Conservation (phyloP, 306 rosid species). For the Crotalaria pallida region DNA sequence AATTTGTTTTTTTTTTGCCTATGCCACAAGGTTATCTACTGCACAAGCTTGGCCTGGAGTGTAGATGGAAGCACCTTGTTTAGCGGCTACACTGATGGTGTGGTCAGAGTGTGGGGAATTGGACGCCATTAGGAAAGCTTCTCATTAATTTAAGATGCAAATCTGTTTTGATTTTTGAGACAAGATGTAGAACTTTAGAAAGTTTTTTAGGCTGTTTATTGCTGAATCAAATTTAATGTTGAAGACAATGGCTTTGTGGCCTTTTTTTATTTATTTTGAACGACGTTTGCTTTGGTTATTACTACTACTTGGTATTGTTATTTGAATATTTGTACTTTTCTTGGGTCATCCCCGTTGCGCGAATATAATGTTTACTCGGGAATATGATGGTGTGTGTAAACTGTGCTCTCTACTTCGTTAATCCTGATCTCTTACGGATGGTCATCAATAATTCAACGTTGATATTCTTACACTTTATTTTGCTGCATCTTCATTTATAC, state of each 20-base stretch:
- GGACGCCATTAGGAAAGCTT: slow-evolving; percentile 53
- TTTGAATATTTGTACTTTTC: slow-evolving; percentile 8
- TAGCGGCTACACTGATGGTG: slow-evolving; percentile 93
- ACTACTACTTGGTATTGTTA: no score
- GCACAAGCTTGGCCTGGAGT: slow-evolving; percentile 91
- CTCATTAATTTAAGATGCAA: not conserved
- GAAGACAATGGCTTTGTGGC: slow-evolving; percentile 47
- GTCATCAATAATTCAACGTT: no score
- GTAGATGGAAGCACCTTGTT: slow-evolving; percentile 96
- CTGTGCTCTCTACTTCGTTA: not conserved
- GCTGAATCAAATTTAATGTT: slow-evolving; percentile 32
- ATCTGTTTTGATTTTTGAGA: slow-evolving; percentile 32
- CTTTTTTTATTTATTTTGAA: slow-evolving; percentile 16
- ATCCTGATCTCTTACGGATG: not conserved
- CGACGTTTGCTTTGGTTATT: not conserved
- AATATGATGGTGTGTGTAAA: not conserved
- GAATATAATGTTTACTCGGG: not conserved
- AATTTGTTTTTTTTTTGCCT: not conserved
- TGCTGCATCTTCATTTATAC: no score
- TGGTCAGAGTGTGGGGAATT: slow-evolving; percentile 89
- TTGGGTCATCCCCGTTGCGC: not conserved
- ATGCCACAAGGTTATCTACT: slow-evolving; percentile 57
- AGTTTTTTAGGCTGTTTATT: slow-evolving; percentile 28
- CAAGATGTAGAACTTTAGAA: slow-evolving; percentile 30
- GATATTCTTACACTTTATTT: no score